Evolutionary conservation across 2,329 filamentous ascomycete species (phyloP), one percentile per base, ranked within the genome.

Genomic region (Coleophoma crateriformis): DNA sequence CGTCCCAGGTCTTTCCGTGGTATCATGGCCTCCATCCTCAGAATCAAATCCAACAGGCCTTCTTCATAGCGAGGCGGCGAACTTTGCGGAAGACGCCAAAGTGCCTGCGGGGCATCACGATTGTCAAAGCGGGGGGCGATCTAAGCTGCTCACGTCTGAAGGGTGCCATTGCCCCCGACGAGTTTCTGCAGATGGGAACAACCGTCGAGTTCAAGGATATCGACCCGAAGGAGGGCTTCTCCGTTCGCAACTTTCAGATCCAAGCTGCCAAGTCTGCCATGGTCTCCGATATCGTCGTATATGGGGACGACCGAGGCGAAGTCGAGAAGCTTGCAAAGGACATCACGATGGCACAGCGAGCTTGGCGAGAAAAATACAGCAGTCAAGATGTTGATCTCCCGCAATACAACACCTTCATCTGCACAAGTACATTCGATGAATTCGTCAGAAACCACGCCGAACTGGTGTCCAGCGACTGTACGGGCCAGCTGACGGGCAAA

Each of bases 211-310:
- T 99, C 63, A 71, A 90, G 53, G 88, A 95, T 40, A 79, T 85
- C 38, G 94, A 99, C 63, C 94, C 94, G 1, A 79, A 74, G 49
- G 88, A 95, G 57, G 94, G 94, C 8, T 97, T 97, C 64, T 96
- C 90, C 4, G 91, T 97, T 40, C 83, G 94, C 42, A 97, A 97
- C 67, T 99, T 99, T 64, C 92, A 97, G 61, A 97, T 97, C 37
- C 94, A 99, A 67, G 80, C 88, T 0, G 87, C 87, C 51, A 99
- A 99, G 67, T 74, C 88, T 56, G 91, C 91, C 48, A 82, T 87
- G 56, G 80, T 94, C 8, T 96, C 91, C 1, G 94, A 99, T 65
- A 89, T 99, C 55, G 79, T 99, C 38, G 81, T 99, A 1, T 99
- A 99, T 64, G 90, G 90, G 12, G 87, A 92, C 48, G 80, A 89